Evolutionary conservation across 345 rosid species (phyloP).

Genomic region (Melastoma malabathricum): DNA sequence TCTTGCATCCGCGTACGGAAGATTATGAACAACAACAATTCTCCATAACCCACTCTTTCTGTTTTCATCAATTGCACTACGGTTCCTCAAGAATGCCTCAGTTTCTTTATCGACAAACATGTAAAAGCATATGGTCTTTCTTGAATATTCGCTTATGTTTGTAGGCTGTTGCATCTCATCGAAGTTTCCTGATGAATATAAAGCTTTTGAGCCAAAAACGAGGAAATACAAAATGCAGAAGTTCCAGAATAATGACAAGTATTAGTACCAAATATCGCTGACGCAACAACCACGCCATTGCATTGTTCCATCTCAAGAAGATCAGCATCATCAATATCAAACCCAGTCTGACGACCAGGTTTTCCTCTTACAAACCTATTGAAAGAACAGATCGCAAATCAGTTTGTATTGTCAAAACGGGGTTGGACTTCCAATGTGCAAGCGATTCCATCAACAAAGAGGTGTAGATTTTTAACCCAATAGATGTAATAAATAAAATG

Average conservation of each 20-base stretch:
- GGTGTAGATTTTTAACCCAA: conserved; percentile 3
- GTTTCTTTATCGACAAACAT: conserved; percentile 98
- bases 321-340: conserved; percentile 70
- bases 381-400: conserved; percentile 1
- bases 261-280: conserved; percentile 85
- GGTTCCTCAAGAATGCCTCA: conserved; percentile 56
- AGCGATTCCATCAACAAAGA: not conserved
- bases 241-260: conserved; percentile 3
- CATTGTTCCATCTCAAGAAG: conserved; percentile 86
- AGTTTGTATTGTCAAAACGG: not conserved
- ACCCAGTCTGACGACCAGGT: conserved; percentile 79
- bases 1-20: conserved; percentile 76
- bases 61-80: conserved; percentile 33
- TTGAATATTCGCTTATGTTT: conserved; percentile 68
- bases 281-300: conserved; percentile 77
- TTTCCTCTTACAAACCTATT: conserved; percentile 81
- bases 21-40: conserved; percentile 72
- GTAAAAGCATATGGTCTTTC: conserved; percentile 67
- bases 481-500: not conserved
- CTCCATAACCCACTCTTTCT: conserved; percentile 85
- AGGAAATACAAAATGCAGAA: no score
- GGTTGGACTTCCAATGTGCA: not conserved
- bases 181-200: conserved; percentile 55
- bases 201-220: no score
- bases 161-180: conserved; percentile 80